Evolutionary conservation across 2,329 filamentous ascomycete genomes (phyloP).

Genomic region (Lojkania enalia): DNA sequence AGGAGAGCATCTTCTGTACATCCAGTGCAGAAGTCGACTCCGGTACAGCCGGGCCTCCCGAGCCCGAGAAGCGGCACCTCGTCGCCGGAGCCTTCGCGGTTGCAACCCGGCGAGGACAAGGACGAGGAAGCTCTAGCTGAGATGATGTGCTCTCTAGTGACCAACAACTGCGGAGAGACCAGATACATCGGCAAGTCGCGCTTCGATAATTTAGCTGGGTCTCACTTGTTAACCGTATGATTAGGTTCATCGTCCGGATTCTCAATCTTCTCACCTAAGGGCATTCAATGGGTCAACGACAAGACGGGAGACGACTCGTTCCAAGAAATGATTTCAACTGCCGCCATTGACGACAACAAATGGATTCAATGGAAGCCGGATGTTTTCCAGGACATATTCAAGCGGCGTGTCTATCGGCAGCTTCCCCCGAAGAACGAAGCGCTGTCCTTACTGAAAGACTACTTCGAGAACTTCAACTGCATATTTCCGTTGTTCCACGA

Average conservation of each 20-base stretch:
- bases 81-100: conserved; percentile 52
- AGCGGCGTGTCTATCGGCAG: conserved; percentile 78
- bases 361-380: conserved; percentile 99
- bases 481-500: conserved; percentile 98
- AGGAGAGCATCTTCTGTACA: conserved; percentile 29
- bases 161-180: conserved; percentile 91
- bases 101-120: conserved; percentile 50
- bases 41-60: conserved; percentile 50
- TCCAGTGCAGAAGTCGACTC: conserved; percentile 50
- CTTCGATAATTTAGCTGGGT: background rate
- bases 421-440: conserved; percentile 87
- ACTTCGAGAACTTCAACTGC: conserved; percentile 98
- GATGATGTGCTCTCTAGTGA: conserved; percentile 98
- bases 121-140: conserved; percentile 89
- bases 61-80: conserved; percentile 56
- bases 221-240: background rate
- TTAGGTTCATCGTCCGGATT: conserved; percentile 93
- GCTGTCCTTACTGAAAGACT: conserved; percentile 85
- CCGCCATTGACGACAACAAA: conserved; percentile 85
- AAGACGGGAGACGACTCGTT: conserved; percentile 97
- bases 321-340: conserved; percentile 90
- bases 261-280: conserved; percentile 97
- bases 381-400: conserved; percentile 90
- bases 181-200: conserved; percentile 79
- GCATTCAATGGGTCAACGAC: conserved; percentile 97